A percentile compares a stretch with the other conserved stretches of the same genome.
phyloP scores from a whole-genome alignment of 1,284 basidiomycete species.

The Exobasidium rhododendri region DNA sequence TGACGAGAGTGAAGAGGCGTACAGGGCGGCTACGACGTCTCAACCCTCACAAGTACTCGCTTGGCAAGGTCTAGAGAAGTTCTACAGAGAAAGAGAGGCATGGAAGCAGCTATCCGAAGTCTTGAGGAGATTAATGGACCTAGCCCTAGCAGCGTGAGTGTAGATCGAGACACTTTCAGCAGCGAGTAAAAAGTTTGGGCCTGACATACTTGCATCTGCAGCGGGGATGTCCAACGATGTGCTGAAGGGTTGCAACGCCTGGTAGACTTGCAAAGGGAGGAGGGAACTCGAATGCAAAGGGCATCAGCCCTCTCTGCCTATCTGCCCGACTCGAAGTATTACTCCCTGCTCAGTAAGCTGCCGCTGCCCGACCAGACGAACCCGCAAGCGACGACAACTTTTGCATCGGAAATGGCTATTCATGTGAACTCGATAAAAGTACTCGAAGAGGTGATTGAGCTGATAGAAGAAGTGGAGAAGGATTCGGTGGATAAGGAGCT shows the following conservation, averaged over 20 bases:
- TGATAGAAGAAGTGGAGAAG: conserved; percentile 35
- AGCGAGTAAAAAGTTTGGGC: too few relatives aligned
- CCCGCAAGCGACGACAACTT: conserved; percentile 60
- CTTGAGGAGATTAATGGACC: conserved; percentile 45
- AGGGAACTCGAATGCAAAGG: conserved; percentile 66
- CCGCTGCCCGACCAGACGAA: conserved; percentile 73
- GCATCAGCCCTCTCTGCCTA: conserved; percentile 62
- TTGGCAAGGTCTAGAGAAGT: conserved; percentile 56
- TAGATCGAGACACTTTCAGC: too few relatives aligned
- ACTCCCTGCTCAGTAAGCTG: conserved; percentile 65
- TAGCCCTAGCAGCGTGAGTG: conserved; percentile 30
- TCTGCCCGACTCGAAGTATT: conserved; percentile 72
- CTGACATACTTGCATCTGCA: neutral
- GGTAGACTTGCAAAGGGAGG: conserved; percentile 65
- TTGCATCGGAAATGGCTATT: conserved; percentile 63
- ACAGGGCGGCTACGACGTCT: conserved; percentile 51
- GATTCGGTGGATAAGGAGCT: conserved; percentile 38
- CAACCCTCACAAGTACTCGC: conserved; percentile 53
- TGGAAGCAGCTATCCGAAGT: conserved; percentile 49
- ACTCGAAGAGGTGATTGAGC: conserved; percentile 37
- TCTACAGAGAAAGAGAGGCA: conserved; percentile 52
- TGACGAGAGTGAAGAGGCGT: conserved; percentile 40
- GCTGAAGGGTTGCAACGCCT: conserved; percentile 75
- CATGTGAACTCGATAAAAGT: conserved; percentile 59
- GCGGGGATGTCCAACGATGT: conserved; percentile 70